Conservation (phyloP, 2,329 filamentous ascomycete species). For the Escovopsis sp. region DNA sequence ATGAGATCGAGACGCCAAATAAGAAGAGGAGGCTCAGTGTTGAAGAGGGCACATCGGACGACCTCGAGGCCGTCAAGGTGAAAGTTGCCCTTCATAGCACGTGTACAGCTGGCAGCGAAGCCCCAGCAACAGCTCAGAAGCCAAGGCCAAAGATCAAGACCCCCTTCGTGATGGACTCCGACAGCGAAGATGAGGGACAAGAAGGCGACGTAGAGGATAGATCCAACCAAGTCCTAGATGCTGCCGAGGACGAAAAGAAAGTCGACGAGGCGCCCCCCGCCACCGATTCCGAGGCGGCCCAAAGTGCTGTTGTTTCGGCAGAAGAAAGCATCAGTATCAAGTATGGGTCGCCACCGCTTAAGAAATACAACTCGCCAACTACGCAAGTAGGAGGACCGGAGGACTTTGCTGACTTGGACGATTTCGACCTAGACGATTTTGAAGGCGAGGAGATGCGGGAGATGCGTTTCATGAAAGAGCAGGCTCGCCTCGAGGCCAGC, state of each 20-base stretch:
- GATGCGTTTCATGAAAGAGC: slow-evolving; percentile 61
- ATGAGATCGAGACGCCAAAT: slow-evolving; percentile 19
- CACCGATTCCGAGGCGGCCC: not conserved
- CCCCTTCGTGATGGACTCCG: slow-evolving; percentile 60
- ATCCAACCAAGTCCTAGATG: slow-evolving; percentile 8
- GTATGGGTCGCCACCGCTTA: slow-evolving; percentile 8
- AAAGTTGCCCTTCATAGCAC: not conserved
- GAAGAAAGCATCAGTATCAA: slow-evolving; percentile 1
- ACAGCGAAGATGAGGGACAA: slow-evolving; percentile 29
- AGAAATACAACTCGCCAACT: slow-evolving; percentile 17
- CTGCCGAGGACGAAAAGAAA: not conserved
- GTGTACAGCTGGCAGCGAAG: slow-evolving; percentile 18
- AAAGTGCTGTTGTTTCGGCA: not conserved
- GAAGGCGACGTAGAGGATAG: slow-evolving; percentile 8
- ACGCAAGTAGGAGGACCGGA: slow-evolving; percentile 23
- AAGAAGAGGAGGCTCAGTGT: slow-evolving; percentile 17
- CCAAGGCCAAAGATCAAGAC: slow-evolving; percentile 14
- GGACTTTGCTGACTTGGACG: slow-evolving; percentile 33
- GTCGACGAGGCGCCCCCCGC: not conserved
- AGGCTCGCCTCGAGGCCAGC: slow-evolving; percentile 49
- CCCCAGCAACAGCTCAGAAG: slow-evolving; percentile 6
- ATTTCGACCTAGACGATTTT: slow-evolving; percentile 35
- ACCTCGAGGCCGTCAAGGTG: not conserved
- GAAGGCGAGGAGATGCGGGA: slow-evolving; percentile 52
- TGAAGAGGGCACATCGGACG: slow-evolving; percentile 5